Evolutionary conservation across 2,329 filamentous ascomycete species (phyloP).

Genomic region (Cytospora chrysosperma): DNA sequence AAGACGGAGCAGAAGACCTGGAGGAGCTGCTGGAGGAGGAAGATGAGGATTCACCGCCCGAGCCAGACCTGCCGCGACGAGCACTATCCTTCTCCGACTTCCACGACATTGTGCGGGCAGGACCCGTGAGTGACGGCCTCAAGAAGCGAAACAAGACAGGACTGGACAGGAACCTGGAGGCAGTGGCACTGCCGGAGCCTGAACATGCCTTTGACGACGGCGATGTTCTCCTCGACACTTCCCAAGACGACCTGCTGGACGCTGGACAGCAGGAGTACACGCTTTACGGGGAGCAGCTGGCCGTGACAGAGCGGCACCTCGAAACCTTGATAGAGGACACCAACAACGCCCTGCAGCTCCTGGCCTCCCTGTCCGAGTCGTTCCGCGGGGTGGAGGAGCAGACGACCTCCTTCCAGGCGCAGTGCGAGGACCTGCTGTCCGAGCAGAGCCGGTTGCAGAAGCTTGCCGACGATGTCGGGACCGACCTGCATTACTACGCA

Average conservation of each 20-base stretch:
- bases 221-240: constrained; percentile 48
- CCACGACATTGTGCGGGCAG: constrained; percentile 58
- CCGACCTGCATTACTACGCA: constrained; percentile 90
- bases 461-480: constrained; percentile 80
- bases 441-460: constrained; percentile 78
- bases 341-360: constrained; percentile 66
- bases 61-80: constrained; percentile 63
- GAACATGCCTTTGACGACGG: constrained; percentile 29
- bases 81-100: constrained; percentile 80
- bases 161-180: constrained; percentile 50
- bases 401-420: constrained; percentile 87
- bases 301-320: constrained; percentile 78
- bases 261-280: constrained; percentile 85
- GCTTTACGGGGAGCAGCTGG: constrained; percentile 77
- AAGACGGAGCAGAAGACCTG: constrained; percentile 55
- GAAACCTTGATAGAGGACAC: constrained; percentile 77
- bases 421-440: constrained; percentile 82
- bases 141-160: constrained; percentile 41
- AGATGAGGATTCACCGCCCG: constrained; percentile 59
- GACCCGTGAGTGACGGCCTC: constrained; percentile 54
- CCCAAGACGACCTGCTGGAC: constrained; percentile 70
- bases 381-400: constrained; percentile 87
- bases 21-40: constrained; percentile 59
- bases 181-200: constrained; percentile 41
- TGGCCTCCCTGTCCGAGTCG: constrained; percentile 77